These are phyloP conservation scores for Penicillium olsonii DNA, from an alignment of 2,329 filamentous ascomycete genomes.

Conservation along the genomic window DNA sequence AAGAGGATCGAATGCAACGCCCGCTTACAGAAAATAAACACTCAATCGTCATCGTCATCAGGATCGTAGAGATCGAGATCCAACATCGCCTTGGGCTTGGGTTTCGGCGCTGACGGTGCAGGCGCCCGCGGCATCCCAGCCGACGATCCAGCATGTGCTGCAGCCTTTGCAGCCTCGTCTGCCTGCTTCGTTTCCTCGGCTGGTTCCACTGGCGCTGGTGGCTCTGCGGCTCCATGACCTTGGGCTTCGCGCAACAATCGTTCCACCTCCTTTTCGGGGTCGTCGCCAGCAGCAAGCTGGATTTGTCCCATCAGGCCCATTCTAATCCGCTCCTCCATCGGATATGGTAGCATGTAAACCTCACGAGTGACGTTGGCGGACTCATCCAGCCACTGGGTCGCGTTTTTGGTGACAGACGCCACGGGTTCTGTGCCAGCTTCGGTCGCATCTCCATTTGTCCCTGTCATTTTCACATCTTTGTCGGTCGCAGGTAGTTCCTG, in stretches of 20 bases:
- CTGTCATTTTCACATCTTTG: conserved; percentile 38
- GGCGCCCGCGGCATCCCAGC: conserved; percentile 17
- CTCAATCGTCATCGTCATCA: conserved; percentile 46
- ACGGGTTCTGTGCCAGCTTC: conserved; percentile 33
- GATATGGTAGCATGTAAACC: conserved; percentile 47
- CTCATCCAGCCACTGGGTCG: conserved; percentile 45
- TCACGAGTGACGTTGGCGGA: conserved; percentile 43
- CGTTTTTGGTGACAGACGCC: conserved; percentile 41
- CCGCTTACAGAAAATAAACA: conserved; percentile 3
- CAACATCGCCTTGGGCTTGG: conserved; percentile 42
- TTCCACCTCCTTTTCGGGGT: conserved; percentile 55
- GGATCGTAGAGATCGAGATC: conserved; percentile 49
- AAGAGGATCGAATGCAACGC: conserved; percentile 10
- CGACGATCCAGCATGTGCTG: conserved; percentile 32
- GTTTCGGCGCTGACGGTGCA: conserved; percentile 28
- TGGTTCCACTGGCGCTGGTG: conserved; percentile 35
- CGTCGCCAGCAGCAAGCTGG: conserved; percentile 46
- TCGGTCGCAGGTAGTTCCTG: conserved; percentile 22
- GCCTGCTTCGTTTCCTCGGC: conserved; percentile 39
- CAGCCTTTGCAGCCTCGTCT: conserved; percentile 36
- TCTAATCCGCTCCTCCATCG: conserved; percentile 47
- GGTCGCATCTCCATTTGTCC: conserved; percentile 28
- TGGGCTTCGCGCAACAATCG: conserved; percentile 55
- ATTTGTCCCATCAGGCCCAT: conserved; percentile 49
- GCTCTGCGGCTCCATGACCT: conserved; percentile 52